Conservation (phyloP, 2,329 filamentous ascomycete species). For the Cladosporium sp. region DNA sequence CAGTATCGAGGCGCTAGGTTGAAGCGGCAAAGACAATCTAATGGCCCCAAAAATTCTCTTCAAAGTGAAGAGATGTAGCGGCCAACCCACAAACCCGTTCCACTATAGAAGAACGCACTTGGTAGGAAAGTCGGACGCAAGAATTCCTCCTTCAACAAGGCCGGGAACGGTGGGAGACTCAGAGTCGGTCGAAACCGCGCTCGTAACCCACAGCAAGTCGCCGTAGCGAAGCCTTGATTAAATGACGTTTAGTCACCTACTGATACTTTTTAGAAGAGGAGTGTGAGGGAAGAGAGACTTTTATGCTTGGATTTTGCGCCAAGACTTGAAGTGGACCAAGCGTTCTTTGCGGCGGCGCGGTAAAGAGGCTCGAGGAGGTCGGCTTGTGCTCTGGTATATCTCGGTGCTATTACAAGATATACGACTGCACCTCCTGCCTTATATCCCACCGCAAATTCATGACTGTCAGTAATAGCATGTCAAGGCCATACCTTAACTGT, state of each 20-base stretch:
- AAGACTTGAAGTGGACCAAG: background rate
- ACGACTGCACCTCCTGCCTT: too few relatives aligned
- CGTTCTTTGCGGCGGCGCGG: background rate
- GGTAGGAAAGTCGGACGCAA: constrained; percentile 41
- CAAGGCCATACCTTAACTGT: too few relatives aligned
- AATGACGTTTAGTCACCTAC: constrained; percentile 24
- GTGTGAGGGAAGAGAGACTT: constrained; percentile 5
- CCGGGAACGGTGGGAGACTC: constrained; percentile 43
- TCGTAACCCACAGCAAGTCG: constrained; percentile 39
- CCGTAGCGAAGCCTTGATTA: constrained; percentile 38
- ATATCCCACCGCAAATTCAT: too few relatives aligned
- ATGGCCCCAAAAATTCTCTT: background rate
- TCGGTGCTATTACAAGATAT: background rate
- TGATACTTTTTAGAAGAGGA: constrained; percentile 15
- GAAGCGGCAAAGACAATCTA: too few relatives aligned
- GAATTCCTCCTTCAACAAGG: constrained; percentile 30
- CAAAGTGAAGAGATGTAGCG: constrained; percentile 27
- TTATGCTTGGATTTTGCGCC: constrained; percentile 2
- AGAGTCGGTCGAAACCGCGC: constrained; percentile 25
- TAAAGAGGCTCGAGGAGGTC: background rate
- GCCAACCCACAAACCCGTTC: constrained; percentile 43
- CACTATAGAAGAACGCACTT: constrained; percentile 33
- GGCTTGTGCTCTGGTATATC: background rate
- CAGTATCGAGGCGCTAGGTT: too few relatives aligned
- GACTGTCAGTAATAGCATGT: too few relatives aligned